Conservation (phyloP, 495 filamentous ascomycete genomes). For the Coniosporium apollinis region DNA sequence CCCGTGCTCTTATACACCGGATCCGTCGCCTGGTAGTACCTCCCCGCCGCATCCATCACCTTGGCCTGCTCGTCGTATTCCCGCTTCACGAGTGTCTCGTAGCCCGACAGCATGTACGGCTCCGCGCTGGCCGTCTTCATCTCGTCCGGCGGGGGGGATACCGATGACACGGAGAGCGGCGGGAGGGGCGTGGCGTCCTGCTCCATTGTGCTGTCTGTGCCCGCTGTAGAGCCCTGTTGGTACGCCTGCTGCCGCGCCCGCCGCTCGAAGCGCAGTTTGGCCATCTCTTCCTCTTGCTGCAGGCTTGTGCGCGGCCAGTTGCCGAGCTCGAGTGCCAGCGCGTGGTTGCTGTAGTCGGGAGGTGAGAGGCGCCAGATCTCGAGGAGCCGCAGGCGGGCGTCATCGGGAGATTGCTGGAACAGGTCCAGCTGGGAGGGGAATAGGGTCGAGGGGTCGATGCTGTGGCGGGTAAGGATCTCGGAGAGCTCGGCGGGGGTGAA, state of each 20-base stretch:
- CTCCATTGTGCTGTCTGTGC: no score
- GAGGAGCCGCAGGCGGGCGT: constrained; percentile 22
- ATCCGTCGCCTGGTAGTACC: constrained; percentile 18
- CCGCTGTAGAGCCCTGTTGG: no score
- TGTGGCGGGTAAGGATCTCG: constrained; percentile 15
- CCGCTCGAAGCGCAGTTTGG: constrained; percentile 6
- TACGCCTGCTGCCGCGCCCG: not conserved
- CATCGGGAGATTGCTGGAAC: constrained; percentile 22
- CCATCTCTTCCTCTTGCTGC: constrained; percentile 22
- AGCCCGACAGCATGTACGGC: constrained; percentile 19
- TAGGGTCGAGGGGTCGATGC: constrained; percentile 22
- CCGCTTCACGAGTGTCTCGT: constrained; percentile 15
- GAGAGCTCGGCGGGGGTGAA: constrained; percentile 13
- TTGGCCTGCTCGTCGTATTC: constrained; percentile 16
- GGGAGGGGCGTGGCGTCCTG: no score
- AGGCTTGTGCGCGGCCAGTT: constrained; percentile 18
- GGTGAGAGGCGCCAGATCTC: constrained; percentile 26
- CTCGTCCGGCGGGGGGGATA: no score
- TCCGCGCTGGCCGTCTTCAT: no score
- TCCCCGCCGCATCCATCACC: constrained; percentile 12
- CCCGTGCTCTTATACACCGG: constrained; percentile 14
- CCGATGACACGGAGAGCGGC: no score
- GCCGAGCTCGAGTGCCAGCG: not conserved
- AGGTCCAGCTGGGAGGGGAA: constrained; percentile 23
- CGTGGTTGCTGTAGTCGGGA: constrained; percentile 11